Evolutionary conservation across 345 rosid genomes (phyloP), one percentile per base, ranked within the genome.

Genomic region (Eutrema yunnanense): DNA sequence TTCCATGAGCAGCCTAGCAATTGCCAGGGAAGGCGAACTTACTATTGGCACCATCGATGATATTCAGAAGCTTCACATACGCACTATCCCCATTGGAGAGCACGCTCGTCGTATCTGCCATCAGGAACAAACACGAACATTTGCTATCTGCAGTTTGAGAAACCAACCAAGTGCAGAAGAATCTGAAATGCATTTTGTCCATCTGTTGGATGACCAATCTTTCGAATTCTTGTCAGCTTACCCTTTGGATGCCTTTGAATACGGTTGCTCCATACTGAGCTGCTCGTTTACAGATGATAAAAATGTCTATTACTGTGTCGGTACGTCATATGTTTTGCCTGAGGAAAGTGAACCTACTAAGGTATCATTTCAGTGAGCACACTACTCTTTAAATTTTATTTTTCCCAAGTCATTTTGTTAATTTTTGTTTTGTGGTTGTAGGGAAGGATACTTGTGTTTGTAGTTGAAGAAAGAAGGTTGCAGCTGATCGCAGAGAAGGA

Each of bases 21-120:
- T 94, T 82, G 97, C 97, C 22, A 94, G 89, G 76, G 96, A 88
- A 82, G 98, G 96, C 0, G 95, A 89, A 74, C 96, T 94, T 79
- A 86, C 93, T 6, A 91, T 94, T 43, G 96, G 97, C 65, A 91
- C 97, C 68, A 94, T 94, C 40, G 97, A 94, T 85, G 97, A 88
- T 67, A 91, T 91, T 72, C 98, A 91, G 82, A 94, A 94, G 88
- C 97, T 94, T 81, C 98, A 94, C 72, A 94, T 94, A 73, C 97
- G 98, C 70, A 83, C 96, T 56, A 89, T 94, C 75, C 96, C 98
- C 2, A 77, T 94, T 44, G 97, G 98, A 65, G 98, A 94, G 78
- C 96, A 91, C 54, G 90, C 90, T 54, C 89, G 92, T 34, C 90
- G 97, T 34, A 91, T 94, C 72, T 88, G 96, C 79, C 97, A 94